Conservation (phyloP, 108 stramenopile species). For the Halocafeteria seosinensis region DNA sequence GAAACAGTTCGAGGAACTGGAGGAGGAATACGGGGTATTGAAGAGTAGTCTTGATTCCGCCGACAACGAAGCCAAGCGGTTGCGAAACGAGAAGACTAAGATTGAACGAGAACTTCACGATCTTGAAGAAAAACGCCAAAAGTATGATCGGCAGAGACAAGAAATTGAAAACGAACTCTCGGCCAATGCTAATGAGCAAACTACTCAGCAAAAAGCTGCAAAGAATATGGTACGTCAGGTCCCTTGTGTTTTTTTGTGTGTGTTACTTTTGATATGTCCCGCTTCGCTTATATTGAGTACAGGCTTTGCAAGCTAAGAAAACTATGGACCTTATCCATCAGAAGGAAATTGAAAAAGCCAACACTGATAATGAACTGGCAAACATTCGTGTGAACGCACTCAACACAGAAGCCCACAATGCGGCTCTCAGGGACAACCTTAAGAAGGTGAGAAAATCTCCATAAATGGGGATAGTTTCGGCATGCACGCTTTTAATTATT, state of each 20-base stretch:
- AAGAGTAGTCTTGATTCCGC: conserved; percentile 36
- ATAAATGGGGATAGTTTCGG: no score
- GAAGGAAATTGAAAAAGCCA: conserved; percentile 37
- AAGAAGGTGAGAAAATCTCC: no score
- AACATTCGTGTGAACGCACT: conserved; percentile 47
- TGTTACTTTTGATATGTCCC: no score
- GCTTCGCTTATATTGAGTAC: no score
- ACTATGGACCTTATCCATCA: conserved; percentile 36
- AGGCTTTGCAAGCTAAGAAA: conserved; percentile 32
- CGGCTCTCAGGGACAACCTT: conserved; percentile 30
- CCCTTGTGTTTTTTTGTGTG: no score
- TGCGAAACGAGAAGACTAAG: conserved; percentile 3
- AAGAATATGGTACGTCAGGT: conserved; percentile 29
- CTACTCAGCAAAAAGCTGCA: conserved; percentile 49
- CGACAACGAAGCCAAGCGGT: conserved; percentile 37
- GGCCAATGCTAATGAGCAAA: conserved; percentile 25
- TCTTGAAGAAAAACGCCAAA: conserved; percentile 31
- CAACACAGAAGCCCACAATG: conserved; percentile 42
- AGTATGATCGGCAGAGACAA: conserved; percentile 51
- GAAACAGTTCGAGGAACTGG: conserved; percentile 9
- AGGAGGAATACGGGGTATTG: conserved; percentile 33
- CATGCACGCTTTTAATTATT: no score
- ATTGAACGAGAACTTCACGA: conserved; percentile 12
- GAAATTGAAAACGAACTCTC: conserved; percentile 32
- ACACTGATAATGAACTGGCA: conserved; percentile 50